phyloP scores from a whole-genome alignment of 2,329 filamentous ascomycete species.

The Fusarium sp. region DNA sequence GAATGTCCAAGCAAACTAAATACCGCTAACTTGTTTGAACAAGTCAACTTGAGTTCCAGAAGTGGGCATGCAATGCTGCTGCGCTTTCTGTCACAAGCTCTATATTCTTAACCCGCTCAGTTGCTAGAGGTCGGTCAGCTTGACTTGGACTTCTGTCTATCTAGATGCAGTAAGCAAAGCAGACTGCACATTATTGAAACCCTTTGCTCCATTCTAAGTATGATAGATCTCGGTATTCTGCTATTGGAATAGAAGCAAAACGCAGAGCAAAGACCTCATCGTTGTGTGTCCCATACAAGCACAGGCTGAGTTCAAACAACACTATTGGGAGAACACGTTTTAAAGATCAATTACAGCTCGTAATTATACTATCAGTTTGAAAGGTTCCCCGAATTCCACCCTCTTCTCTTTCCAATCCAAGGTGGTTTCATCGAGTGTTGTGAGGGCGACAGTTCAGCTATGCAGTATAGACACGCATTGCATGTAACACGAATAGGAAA shows the following conservation, averaged over 20 bases:
- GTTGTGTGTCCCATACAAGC: neutral
- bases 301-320: neutral
- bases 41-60: too few relatives aligned
- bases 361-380: neutral
- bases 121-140: neutral
- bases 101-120: neutral
- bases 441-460: neutral
- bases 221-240: neutral
- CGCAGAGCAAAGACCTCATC: neutral
- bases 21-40: neutral
- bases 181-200: neutral
- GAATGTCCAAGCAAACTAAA: neutral
- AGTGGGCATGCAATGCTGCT: neutral
- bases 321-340: neutral
- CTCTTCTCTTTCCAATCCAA: neutral
- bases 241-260: neutral
- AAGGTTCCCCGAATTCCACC: too few relatives aligned
- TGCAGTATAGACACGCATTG: neutral
- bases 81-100: neutral
- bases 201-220: neutral
- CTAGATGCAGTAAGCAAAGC: neutral
- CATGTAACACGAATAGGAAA: neutral
- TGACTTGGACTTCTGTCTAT: neutral
- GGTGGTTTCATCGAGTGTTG: neutral
- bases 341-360: neutral